Evolutionary conservation across 108 stramenopile genomes (phyloP).

Genomic region (Bacterosira constricta): DNA sequence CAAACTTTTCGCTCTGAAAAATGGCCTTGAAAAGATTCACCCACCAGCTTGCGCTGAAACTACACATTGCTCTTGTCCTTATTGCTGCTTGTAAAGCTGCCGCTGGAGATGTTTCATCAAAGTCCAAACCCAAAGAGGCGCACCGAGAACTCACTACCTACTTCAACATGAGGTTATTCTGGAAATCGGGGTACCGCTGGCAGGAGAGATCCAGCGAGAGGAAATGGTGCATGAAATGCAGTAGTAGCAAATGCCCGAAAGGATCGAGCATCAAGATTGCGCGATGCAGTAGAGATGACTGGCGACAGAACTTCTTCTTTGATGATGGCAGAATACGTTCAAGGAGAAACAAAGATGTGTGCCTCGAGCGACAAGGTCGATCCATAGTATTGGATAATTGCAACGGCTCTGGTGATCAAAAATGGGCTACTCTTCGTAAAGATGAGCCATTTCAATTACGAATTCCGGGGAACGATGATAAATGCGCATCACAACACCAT

Average conservation of each 20-base stretch:
- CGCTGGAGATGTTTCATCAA: too few species aligned
- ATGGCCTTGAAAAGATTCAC: too few species aligned
- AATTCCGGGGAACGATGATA: conserved; percentile 18
- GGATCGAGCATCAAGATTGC: conserved; percentile 27
- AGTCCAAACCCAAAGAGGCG: neutral
- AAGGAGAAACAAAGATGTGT: conserved; percentile 19
- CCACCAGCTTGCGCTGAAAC: too few species aligned
- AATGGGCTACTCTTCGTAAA: conserved; percentile 20
- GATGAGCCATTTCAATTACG: conserved; percentile 20
- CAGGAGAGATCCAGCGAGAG: conserved; percentile 27
- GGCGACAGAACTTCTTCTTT: conserved; percentile 38
- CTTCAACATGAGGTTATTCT: conserved; percentile 12
- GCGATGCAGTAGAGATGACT: conserved; percentile 23
- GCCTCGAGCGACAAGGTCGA: conserved; percentile 39
- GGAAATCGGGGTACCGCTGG: conserved; percentile 27
- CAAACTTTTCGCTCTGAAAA: too few species aligned
- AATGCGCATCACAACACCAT: conserved; percentile 42
- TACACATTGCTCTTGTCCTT: too few species aligned
- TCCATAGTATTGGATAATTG: conserved; percentile 22
- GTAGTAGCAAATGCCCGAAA: conserved; percentile 9
- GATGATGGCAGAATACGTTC: conserved; percentile 40
- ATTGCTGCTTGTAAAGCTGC: too few species aligned
- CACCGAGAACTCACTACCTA: neutral
- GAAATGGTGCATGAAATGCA: conserved; percentile 43
- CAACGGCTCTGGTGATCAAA: conserved; percentile 12